Base-by-base conservation (phyloP, 306 rosid species). In the Argentina anserina region DNA sequence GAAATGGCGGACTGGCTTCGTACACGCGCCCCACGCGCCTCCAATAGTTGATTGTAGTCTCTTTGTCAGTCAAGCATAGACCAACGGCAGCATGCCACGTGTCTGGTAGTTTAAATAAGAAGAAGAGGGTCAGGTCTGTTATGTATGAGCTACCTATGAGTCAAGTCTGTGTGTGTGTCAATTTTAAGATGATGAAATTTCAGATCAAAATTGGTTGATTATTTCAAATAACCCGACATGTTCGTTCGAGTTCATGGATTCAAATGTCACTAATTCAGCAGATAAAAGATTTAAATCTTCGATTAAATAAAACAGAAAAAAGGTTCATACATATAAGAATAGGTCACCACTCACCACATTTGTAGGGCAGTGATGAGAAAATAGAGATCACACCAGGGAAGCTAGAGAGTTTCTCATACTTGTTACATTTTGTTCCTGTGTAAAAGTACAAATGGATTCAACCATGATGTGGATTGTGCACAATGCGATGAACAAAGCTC, bases 401-500 rank as follows among this genome's bases (percentile, higher is more conserved):
- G 41, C 23, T 31, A 12, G 10, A 58, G 20, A 1, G 40, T 5
- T 26, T 25, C 10, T 31, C n/a, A 0, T 6, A 13, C 11, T 40
- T 29, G 31, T 12, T 7, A 29, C 17, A 6, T 0, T 7, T 14
- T 29, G 13, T 2, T 28, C 17, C 21, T 29, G 65, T 7, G 18
- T 11, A 14, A 9, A 1, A 12, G 15, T 15, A n/a, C 2, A 1
- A 15, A 71, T 58, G 75, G 96, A 91, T 77, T 94, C 96, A n/a
- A 88, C 96, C 26, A 89, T 91, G 97, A 89, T 94, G 96, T 72
- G 83, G 76, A 91, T 94, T 0, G 95, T 89, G 56, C 93, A 91
- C 47, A 67, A 67, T 23, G 95, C 93, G 6, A 94, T 90, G 97
- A 88, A 94, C 78, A 87, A 74, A 80, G 97, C 97, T 43, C 97